Conservation (phyloP, 164 flowering plant species). For the Platanus orientalis region DNA sequence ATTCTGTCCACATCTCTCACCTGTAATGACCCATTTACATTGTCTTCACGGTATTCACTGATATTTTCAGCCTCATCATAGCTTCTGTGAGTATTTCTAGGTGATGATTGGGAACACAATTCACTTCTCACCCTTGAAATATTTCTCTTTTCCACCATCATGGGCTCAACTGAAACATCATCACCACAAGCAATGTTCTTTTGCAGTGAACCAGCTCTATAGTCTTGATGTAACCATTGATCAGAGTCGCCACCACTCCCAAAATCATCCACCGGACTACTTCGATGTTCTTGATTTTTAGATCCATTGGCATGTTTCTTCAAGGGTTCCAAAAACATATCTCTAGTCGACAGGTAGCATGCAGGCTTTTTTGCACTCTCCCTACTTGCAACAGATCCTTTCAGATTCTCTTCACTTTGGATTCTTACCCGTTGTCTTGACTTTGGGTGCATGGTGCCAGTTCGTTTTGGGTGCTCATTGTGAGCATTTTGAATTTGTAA, state of each 20-base stretch:
- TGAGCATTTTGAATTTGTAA: conserved; percentile 14
- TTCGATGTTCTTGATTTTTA: conserved; percentile 12
- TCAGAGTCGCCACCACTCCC: conserved; percentile 17
- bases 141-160: conserved; percentile 18
- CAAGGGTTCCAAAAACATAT: conserved; percentile 18
- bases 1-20: conserved; percentile 25
- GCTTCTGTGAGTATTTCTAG: conserved; percentile 20
- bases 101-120: conserved; percentile 14
- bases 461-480: conserved; percentile 25
- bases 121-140: conserved; percentile 17
- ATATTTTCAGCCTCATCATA: conserved; percentile 24
- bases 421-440: conserved; percentile 24
- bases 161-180: conserved; percentile 13
- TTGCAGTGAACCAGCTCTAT: conserved; percentile 12
- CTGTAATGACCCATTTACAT: conserved; percentile 18
- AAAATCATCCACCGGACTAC: conserved; percentile 10
- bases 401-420: conserved; percentile 18
- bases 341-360: conserved; percentile 19
- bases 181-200: conserved; percentile 10
- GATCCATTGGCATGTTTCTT: conserved; percentile 25
- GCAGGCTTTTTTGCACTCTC: conserved; percentile 16
- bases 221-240: conserved; percentile 18
- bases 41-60: conserved; percentile 18
- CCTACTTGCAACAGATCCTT: conserved; percentile 14
- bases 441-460: conserved; percentile 13